These are phyloP conservation scores for Neckera pumila DNA, from an alignment of 225 moss, liverwort and hornwort genomes.

Conservation along the genomic window DNA sequence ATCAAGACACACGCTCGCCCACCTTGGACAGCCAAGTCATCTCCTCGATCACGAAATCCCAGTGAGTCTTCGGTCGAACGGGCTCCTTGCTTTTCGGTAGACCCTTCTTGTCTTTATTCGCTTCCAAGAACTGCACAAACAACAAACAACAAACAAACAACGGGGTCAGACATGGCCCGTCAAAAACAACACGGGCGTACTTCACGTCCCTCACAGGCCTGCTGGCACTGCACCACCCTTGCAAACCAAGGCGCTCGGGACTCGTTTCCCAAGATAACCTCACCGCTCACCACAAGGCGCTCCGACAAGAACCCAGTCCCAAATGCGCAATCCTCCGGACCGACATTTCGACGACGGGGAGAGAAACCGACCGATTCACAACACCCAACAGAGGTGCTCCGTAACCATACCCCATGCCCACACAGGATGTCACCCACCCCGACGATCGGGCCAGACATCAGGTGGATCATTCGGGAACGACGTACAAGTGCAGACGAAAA, in stretches of 20 bases:
- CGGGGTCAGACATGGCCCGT: not conserved
- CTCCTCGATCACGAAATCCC: slow-evolving; percentile 98
- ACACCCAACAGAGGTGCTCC: not conserved
- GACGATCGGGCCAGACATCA: not conserved
- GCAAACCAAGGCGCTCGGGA: not conserved
- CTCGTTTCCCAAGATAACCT: not conserved
- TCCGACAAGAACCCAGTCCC: not conserved
- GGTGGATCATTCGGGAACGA: not conserved
- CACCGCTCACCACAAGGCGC: not conserved
- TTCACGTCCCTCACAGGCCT: not conserved
- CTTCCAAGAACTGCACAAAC: slow-evolving; percentile 36
- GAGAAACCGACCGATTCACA: not conserved
- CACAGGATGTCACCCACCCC: not conserved
- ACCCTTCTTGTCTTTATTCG: slow-evolving; percentile 57
- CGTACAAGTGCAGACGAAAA: not conserved
- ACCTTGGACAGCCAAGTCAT: slow-evolving; percentile 99
- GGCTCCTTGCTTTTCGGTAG: slow-evolving; percentile 83
- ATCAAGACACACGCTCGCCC: slow-evolving; percentile 1
- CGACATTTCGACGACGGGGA: not conserved
- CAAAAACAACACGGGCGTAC: no score
- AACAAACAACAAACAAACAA: not conserved
- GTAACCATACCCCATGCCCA: not conserved
- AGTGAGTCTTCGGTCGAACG: slow-evolving; percentile 77
- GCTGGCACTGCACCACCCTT: not conserved
- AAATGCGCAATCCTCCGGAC: not conserved